A percentile compares a stretch with the other conserved stretches of the same genome.
Conservation (phyloP, 108 stramenopile genomes). For the Cyclotella baltica region DNA sequence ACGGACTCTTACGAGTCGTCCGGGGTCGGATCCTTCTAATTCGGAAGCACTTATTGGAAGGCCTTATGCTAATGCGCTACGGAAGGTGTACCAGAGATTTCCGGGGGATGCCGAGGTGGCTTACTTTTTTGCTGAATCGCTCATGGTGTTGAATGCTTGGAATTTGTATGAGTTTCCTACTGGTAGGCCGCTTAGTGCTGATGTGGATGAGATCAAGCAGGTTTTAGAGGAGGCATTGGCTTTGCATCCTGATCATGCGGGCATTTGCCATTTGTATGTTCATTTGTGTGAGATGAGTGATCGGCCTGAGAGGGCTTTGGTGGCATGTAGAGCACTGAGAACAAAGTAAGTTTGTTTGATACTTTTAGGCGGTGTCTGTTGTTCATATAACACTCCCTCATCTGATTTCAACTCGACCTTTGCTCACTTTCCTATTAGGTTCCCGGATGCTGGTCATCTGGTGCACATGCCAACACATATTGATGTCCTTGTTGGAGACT, state of each 20-base stretch:
- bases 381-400: too few species aligned
- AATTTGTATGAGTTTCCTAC: slow-evolving; percentile 86
- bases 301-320: slow-evolving; percentile 70
- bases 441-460: slow-evolving; percentile 86
- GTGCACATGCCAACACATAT: slow-evolving; percentile 90
- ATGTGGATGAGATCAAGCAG: slow-evolving; percentile 62
- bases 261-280: slow-evolving; percentile 87
- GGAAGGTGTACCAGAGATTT: slow-evolving; percentile 67
- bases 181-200: slow-evolving; percentile 69
- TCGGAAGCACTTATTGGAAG: slow-evolving; percentile 67
- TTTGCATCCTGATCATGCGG: slow-evolving; percentile 76
- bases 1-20: slow-evolving; percentile 67
- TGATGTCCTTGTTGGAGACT: slow-evolving; percentile 88
- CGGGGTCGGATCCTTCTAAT: slow-evolving; percentile 66
- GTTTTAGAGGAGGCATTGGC: slow-evolving; percentile 70
- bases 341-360: slow-evolving; percentile 44
- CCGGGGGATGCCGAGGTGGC: slow-evolving; percentile 78
- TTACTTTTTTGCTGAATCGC: slow-evolving; percentile 78
- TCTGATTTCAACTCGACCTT: neutral
- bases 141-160: slow-evolving; percentile 91
- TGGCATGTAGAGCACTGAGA: slow-evolving; percentile 67
- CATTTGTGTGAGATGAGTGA: slow-evolving; percentile 89
- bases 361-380: too few species aligned
- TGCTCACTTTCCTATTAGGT: slow-evolving; percentile 29
- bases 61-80: slow-evolving; percentile 79